Evolutionary conservation across 179 eudicot genomes (phyloP).

Genomic region (Beta lomatogona): DNA sequence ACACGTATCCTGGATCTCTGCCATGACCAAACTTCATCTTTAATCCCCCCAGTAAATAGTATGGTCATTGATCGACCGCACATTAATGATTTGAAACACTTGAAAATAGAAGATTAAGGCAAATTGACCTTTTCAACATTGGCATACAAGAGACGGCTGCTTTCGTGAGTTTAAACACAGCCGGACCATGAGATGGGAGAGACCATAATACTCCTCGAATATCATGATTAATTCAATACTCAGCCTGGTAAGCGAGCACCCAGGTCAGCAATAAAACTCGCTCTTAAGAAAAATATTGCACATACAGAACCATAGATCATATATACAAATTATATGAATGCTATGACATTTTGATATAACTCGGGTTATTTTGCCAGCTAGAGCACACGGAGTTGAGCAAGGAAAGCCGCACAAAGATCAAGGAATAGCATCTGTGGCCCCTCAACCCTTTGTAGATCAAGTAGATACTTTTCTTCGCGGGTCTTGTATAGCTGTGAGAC

Average conservation of each 20-base stretch:
- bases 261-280: constrained; percentile 21
- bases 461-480: constrained; percentile 81
- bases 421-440: constrained; percentile 90
- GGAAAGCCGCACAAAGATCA: constrained; percentile 92
- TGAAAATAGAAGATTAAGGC: not conserved
- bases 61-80: not conserved
- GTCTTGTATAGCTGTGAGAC: constrained; percentile 78
- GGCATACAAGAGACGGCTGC: constrained; percentile 12
- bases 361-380: constrained; percentile 29
- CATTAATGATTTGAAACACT: not conserved
- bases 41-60: not conserved
- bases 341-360: not conserved
- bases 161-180: constrained; percentile 6
- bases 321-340: constrained; percentile 29
- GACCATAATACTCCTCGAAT: constrained; percentile 15
- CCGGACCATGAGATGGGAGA: constrained; percentile 4
- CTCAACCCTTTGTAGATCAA: constrained; percentile 80
- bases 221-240: constrained; percentile 15
- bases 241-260: not conserved
- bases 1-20: too few species aligned
- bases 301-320: constrained; percentile 27
- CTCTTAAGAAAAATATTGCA: constrained; percentile 21
- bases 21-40: too few species aligned
- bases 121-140: not conserved
- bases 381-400: constrained; percentile 87